Conservation (phyloP, 192 early-diverging fungal species). For the Backusella westeae region DNA sequence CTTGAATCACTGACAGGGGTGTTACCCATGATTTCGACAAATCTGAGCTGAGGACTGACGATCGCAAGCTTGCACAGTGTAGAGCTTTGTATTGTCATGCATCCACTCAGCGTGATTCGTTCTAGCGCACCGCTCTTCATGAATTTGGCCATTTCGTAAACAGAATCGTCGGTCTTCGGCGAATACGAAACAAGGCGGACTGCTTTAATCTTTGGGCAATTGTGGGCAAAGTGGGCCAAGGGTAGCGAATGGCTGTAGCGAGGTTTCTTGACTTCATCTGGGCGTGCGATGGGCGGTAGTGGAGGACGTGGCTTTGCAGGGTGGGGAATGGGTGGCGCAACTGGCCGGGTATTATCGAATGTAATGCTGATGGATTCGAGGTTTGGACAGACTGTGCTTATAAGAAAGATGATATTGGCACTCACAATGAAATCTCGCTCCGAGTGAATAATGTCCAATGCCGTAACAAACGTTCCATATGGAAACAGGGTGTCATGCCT, state of each 20-base stretch:
- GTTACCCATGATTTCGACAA: slow-evolving; percentile 28
- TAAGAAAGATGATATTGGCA: slow-evolving; percentile 24
- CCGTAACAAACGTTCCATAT: slow-evolving; percentile 20
- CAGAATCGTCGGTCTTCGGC: slow-evolving; percentile 34
- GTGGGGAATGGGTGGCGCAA: slow-evolving; percentile 10
- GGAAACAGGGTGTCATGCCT: slow-evolving; percentile 14
- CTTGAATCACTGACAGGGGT: slow-evolving; percentile 30
- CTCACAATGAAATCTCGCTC: slow-evolving; percentile 28
- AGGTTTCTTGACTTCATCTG: background rate
- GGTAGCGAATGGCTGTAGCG: slow-evolving; percentile 19
- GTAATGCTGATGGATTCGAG: slow-evolving; percentile 28
- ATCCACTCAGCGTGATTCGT: slow-evolving; percentile 12
- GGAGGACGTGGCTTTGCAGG: slow-evolving; percentile 3
- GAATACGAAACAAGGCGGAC: slow-evolving; percentile 26
- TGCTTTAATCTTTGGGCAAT: slow-evolving; percentile 25
- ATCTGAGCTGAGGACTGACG: slow-evolving; percentile 21
- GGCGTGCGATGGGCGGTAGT: background rate
- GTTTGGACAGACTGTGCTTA: slow-evolving; percentile 20
- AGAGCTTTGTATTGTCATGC: slow-evolving; percentile 33
- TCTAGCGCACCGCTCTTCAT: slow-evolving; percentile 17
- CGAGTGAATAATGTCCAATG: slow-evolving; percentile 26
- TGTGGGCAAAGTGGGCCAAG: slow-evolving; percentile 30
- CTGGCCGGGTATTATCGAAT: slow-evolving; percentile 17
- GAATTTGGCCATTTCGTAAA: slow-evolving; percentile 37
- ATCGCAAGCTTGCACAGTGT: slow-evolving; percentile 33